A percentile compares a stretch with the other conserved stretches of the same genome.
Evolutionary conservation across 1,284 basidiomycete genomes (phyloP).

Genomic region (Trametes hirsuta): DNA sequence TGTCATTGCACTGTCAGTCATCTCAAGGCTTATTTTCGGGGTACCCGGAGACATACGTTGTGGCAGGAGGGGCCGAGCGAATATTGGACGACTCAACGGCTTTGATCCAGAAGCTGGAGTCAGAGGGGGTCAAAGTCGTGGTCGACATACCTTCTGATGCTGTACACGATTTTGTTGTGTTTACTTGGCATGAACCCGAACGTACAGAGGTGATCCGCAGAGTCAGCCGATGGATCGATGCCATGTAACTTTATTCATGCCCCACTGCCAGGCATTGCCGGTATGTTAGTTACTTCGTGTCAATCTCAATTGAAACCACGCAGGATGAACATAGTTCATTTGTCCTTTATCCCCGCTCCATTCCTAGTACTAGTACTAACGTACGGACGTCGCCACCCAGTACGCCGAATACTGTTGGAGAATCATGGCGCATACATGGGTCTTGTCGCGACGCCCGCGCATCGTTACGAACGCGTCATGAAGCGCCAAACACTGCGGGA

Average conservation of each 20-base stretch:
- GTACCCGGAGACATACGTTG: constrained; percentile 30
- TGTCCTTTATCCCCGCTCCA: too few relatives aligned
- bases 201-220: constrained; percentile 15
- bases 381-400: too few relatives aligned
- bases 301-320: too few relatives aligned
- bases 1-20: constrained; percentile 11
- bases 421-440: too few relatives aligned
- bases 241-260: neutral
- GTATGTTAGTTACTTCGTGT: neutral
- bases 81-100: constrained; percentile 28
- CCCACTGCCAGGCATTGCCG: neutral
- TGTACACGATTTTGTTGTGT: constrained; percentile 23
- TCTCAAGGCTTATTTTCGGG: constrained; percentile 24
- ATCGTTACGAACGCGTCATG: too few relatives aligned
- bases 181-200: constrained; percentile 28
- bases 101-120: constrained; percentile 22
- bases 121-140: constrained; percentile 21
- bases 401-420: too few relatives aligned
- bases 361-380: too few relatives aligned
- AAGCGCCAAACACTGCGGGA: too few relatives aligned
- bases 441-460: too few relatives aligned
- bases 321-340: too few relatives aligned
- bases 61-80: constrained; percentile 29
- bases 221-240: constrained; percentile 18
- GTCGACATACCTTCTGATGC: constrained; percentile 19